These are phyloP conservation scores for Moringa oleifera DNA, from an alignment of 345 rosid species.

Conservation along the genomic window DNA sequence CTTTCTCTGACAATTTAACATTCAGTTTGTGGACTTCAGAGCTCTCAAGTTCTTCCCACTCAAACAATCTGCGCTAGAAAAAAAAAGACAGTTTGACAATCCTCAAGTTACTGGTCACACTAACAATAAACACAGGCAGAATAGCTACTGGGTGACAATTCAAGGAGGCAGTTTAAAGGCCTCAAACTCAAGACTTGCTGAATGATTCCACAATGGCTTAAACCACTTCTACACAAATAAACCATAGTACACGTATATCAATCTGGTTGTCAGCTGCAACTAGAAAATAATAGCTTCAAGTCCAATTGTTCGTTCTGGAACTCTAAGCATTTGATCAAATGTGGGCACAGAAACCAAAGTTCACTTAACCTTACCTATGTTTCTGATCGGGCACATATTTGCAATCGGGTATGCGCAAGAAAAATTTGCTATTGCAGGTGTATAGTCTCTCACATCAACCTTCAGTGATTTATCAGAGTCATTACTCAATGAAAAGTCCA, in stretches of 20 bases:
- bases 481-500: too few species aligned
- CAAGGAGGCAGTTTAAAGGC: too few species aligned
- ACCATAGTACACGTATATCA: not conserved
- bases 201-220: not conserved
- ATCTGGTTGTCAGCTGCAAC: not conserved
- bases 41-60: constrained; percentile 51
- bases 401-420: too few species aligned
- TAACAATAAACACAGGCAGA: constrained; percentile 1
- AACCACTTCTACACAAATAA: too few species aligned
- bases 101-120: constrained; percentile 2
- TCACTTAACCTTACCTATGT: too few species aligned
- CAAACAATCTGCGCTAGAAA: constrained; percentile 48
- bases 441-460: too few species aligned
- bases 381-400: too few species aligned
- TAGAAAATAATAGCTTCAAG: too few species aligned
- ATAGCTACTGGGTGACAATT: not conserved
- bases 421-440: too few species aligned
- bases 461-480: too few species aligned
- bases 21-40: constrained; percentile 35
- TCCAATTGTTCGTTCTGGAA: not conserved
- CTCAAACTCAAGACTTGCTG: not conserved
- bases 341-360: too few species aligned
- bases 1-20: constrained; percentile 48
- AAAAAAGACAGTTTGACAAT: not conserved
- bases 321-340: too few species aligned